Evolutionary conservation across 345 rosid species (phyloP), one percentile per base, ranked within the genome.

Genomic region (Gossypium sturtianum): DNA sequence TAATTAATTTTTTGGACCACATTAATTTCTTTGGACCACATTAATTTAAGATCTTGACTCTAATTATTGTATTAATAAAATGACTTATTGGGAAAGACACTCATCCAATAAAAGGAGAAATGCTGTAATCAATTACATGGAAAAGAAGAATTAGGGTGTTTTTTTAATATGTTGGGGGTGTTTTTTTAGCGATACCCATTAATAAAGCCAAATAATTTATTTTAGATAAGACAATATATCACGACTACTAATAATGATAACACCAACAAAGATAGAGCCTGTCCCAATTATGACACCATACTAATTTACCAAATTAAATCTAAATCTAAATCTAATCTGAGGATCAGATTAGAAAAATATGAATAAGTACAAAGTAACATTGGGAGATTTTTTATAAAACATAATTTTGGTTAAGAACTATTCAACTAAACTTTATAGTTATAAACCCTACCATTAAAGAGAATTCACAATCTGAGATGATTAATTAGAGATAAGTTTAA

Each of bases 221-320:
- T 44, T 73, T 15, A 47, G 15, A 72, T 44, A 60, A 59, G 75
- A 72, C 75, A 59, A 45, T 19, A 22, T 43, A 43, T 10, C 54
- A 25, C 51, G 45, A 60, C 75, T 47, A 1, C 68, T 9, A 45
- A 43, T 22, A 47, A 73, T 73, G 47, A 23, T 60, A 59, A 17
- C 22, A 25, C 27, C 68, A 25, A 44, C 44, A 29, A 60, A 43
- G 56, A 60, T 60, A 59, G 61, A 45, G 57, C 58, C 67, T 48
- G 41, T 23, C 43, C 68, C 58, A 48, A 47, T 17, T 27, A 44
- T 4, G 10, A 51, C 8, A 25, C 62, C 23, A 53, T 3, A 3
- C 12, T 1, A 58, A 34, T 4, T 65, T 45, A 44, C 11, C 4
- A 59, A 13, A 59, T 13, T 10, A 17, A 34, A 38, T 38, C 44